A percentile compares a stretch with the other conserved stretches of the same genome.
phyloP scores from a whole-genome alignment of 179 eudicot species.

The Sideroxylon spinosum region DNA sequence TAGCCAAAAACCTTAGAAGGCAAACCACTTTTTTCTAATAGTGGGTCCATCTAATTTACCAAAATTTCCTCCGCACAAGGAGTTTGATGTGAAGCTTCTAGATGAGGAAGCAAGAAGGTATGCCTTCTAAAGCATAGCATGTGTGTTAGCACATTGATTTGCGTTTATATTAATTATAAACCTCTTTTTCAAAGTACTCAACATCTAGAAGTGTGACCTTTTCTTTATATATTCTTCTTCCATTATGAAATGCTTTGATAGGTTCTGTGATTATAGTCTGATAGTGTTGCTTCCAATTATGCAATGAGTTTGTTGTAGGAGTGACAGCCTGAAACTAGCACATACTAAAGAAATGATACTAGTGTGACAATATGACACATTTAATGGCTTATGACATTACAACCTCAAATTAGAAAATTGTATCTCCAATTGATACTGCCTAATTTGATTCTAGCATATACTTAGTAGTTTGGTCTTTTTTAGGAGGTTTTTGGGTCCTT shows the following conservation, averaged over 20 bases:
- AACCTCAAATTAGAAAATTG: too few species aligned
- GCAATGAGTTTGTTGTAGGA: not conserved
- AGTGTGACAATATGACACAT: too few species aligned
- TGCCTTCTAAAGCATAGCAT: not conserved
- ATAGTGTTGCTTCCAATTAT: not conserved
- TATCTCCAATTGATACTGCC: too few species aligned
- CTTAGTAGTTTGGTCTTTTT: too few species aligned
- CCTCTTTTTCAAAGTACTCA: not conserved
- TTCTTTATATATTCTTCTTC: not conserved
- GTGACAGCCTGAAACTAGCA: not conserved
- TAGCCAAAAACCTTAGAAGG: too few species aligned
- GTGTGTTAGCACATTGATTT: not conserved
- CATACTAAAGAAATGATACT: not conserved
- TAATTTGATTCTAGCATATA: too few species aligned
- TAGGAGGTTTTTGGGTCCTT: too few species aligned
- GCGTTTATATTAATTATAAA: not conserved
- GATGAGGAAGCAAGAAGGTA: constrained; percentile 68
- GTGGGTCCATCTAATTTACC: constrained; percentile 58
- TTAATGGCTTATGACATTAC: too few species aligned
- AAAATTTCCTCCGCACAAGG: constrained; percentile 63
- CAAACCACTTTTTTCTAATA: too few species aligned
- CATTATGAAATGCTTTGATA: constrained; percentile 2
- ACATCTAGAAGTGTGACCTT: too few species aligned
- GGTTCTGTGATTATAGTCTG: not conserved
- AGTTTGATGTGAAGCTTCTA: constrained; percentile 48